Evolutionary conservation across 1,284 basidiomycete species (phyloP), one percentile per base, ranked within the genome.

Genomic region (Thelephora terrestris): DNA sequence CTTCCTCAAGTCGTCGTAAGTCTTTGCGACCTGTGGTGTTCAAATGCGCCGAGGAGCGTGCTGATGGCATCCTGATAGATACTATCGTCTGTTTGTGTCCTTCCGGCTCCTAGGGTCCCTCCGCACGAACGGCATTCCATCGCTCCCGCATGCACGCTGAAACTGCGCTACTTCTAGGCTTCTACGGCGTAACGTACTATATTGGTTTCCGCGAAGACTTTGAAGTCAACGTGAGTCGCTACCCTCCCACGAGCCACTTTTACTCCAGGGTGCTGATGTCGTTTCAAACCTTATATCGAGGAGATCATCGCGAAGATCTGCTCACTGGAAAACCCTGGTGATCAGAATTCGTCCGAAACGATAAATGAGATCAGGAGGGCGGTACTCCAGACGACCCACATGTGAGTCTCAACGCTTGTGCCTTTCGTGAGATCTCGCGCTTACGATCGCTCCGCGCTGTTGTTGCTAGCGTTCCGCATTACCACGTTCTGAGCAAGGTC

Each of bases 121-220:
- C 2, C 62, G 71, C 3, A 68, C 78, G 1, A 64, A 69, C 39
- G 70, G 81, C 9, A 58, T 67, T 0, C 47, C 57, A 1, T 65
- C 69, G 20, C 73, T 78, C 35, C 68, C 74, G 6, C 81, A 76
- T 57, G 60, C 70, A 5, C 37, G 20, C 16, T 40, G 10, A 32
- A 23, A 39, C 24, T n/a, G 46, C 6, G 35, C 44, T 35, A 14
- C 43, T 18, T 38, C 35, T 48, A 73, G 78, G 79, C 1, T 79
- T 81, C 58, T 83, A 81, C 47, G 75, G 73, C 17, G 75, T 75
- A 2, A 76, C 76, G 2, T 79, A 80, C 53, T 71, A 73, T 51
- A 61, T 76, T 25, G 81, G 81, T 1, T 85, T 79, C 65, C 67
- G 79, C 25, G 80, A 85, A 48, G 61, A 71, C 7, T 73, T 78